Evolutionary conservation across 2,329 filamentous ascomycete species (phyloP), one percentile per base, ranked within the genome.

Genomic region (Xylaria sp.): DNA sequence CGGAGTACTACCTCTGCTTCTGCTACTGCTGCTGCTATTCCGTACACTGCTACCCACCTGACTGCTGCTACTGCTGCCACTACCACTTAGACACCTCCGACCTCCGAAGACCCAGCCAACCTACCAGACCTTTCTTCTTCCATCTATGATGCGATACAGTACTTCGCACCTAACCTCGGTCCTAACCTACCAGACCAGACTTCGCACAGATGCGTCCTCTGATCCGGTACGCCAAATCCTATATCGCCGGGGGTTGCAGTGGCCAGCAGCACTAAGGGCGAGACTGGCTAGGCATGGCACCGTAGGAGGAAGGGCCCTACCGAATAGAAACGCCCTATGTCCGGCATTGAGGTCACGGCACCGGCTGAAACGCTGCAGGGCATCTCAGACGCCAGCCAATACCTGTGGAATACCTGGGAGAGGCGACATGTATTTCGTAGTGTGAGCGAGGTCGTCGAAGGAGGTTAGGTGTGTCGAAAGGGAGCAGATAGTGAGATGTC

Each of bases 181-280:
- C 37, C 16, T 11, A 19, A 49, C 47, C 16, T 49, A 19, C 7
- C 47, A 16, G 16, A 47, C 13, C 39, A 16, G 8, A 42, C 37
- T 10, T 42, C 30, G 44, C 42, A 59, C 57, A 30, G 23, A 68
- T 69, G 67, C 68, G 68, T 68, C 68, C 67, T 42, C 7, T 42
- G 37, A 70, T 30, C 23, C 23, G 23, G 23, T 69, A 68, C 65
- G 63, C 66, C 65, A 65, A 63, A 10, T 13, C 37, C 11, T 51
- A 58, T 58, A 59, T 63, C 61, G 59, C 65, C 59, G 59, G 59
- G 23, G 60, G 59, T 63, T 60, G 58, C 60, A 64, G 58, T 54
- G 59, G 59, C 60, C 58, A 58, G 54, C 39, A 51, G 37, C 60
- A 55, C 57, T 44, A 62, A 13, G 54, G 54, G 55, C 60, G 39